phyloP scores from a whole-genome alignment of 2,329 filamentous ascomycete genomes.

The Fusarium scirpi region DNA sequence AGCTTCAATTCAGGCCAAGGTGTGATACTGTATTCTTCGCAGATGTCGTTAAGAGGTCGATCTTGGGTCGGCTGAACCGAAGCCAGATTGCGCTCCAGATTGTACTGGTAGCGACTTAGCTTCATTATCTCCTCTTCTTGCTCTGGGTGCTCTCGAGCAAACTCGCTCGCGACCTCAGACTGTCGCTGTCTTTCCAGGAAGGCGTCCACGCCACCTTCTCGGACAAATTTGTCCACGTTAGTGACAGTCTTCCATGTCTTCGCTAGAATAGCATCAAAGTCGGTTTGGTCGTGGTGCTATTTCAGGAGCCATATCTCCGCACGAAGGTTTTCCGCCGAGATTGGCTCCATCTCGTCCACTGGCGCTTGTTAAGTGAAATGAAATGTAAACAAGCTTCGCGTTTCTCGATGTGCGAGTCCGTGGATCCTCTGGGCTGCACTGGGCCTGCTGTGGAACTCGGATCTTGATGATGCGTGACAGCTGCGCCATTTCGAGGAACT shows the following conservation, averaged over 20 bases:
- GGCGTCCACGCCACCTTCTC: neutral
- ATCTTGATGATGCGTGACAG: no score
- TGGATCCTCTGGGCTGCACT: no score
- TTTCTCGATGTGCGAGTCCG: no score
- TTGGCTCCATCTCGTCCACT: neutral
- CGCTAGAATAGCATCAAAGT: no score
- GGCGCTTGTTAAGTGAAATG: no score
- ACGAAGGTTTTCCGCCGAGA: neutral
- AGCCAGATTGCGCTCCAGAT: neutral
- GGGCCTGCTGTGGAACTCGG: no score
- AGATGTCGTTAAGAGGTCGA: neutral
- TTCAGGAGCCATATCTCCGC: neutral
- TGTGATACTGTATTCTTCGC: neutral
- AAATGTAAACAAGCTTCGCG: no score
- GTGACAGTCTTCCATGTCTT: neutral
- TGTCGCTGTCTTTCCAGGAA: neutral
- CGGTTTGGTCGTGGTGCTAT: accelerated
- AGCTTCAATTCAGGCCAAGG: neutral
- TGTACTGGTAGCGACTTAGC: neutral
- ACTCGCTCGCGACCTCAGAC: neutral
- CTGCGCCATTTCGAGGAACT: neutral
- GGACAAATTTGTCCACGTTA: neutral
- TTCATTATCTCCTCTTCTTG: neutral
- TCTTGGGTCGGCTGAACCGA: neutral
- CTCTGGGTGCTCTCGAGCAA: neutral